Evolutionary conservation across 73 alveolate genomes (phyloP), one percentile per base, ranked within the genome.

Genomic region (Symbiodinium pilosum): DNA sequence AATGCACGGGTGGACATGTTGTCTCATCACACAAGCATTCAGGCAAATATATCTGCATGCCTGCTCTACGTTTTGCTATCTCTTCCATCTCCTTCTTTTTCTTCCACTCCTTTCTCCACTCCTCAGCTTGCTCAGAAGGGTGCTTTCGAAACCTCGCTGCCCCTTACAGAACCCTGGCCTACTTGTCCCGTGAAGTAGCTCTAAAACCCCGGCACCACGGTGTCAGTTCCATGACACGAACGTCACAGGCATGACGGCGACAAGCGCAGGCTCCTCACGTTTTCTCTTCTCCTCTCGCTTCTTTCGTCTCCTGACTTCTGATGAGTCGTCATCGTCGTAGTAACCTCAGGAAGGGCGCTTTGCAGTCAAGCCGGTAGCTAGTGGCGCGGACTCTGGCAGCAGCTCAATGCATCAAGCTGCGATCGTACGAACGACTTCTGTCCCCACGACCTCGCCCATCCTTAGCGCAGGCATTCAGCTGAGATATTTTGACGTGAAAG

Each of bases 51-150:
- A 47, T 6, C 59, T 14, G 14, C 59, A 39, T n/a, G 85, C 94
- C 94, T 87, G 94, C 84, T 44, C 73, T 52, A 36, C 95, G 87
- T 20, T 39, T 77, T 0, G 84, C 83, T 43, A 44, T 69, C n/a
- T 43, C 32, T n/a, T 68, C 87, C 87, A 68, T 41, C 39, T 89
- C 95, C 75, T 89, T 38, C 69, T 64, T 68, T 71, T 64, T 89
- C 87, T 89, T 89, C 95, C 95, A 89, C 44, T 89, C 87, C 36
- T 89, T 89, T n/a, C 95, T 89, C 95, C 95, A 89, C 56, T 89
- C 95, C 95, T 34, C 84, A 3, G 64, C 30, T 20, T n/a, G n/a
- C n/a, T n/a, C n/a, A n/a, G n/a, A n/a, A n/a, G n/a, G n/a, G n/a
- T n/a, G n/a, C n/a, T n/a, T n/a, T n/a, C n/a, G n/a, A n/a, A n/a